A percentile compares a stretch with the other conserved stretches of the same genome.
phyloP scores from a whole-genome alignment of 441 rosid genomes.

The Gossypium laxum region DNA sequence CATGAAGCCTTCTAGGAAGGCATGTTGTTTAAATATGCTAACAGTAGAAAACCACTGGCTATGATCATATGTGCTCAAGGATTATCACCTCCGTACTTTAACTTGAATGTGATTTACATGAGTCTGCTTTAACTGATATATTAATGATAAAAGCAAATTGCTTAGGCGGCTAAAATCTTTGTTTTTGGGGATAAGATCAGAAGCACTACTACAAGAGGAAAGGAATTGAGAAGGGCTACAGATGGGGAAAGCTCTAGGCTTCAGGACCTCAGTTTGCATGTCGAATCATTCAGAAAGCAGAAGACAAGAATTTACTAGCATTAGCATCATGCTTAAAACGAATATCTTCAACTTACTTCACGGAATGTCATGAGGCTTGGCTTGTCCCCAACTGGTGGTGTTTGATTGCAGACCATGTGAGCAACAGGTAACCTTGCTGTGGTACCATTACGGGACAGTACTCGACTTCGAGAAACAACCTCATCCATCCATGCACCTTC shows the following conservation, averaged over 20 bases:
- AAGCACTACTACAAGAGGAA: background rate
- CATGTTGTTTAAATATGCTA: background rate
- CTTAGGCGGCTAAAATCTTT: background rate
- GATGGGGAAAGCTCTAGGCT: background rate
- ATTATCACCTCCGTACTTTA: background rate
- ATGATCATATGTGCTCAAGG: background rate
- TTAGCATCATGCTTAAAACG: background rate
- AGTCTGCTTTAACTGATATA: background rate
- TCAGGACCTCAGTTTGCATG: background rate
- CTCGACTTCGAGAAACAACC: conserved; percentile 67
- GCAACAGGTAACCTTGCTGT: conserved; percentile 72
- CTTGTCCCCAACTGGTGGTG: conserved; percentile 84
- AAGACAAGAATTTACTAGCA: background rate
- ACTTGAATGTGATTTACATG: background rate
- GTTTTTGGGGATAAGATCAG: background rate
- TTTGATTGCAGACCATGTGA: conserved; percentile 94
- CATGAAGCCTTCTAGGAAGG: background rate
- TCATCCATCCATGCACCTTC: conserved; percentile 96
- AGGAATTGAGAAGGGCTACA: background rate
- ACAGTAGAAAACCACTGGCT: background rate
- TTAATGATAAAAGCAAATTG: background rate
- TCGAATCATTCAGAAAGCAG: background rate
- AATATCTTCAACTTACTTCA: conserved; percentile 43
- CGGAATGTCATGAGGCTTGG: conserved; percentile 95
- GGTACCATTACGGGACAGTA: conserved; percentile 57